Conservation (phyloP, 164 flowering plant genomes). For the Chimonanthus praecox region DNA sequence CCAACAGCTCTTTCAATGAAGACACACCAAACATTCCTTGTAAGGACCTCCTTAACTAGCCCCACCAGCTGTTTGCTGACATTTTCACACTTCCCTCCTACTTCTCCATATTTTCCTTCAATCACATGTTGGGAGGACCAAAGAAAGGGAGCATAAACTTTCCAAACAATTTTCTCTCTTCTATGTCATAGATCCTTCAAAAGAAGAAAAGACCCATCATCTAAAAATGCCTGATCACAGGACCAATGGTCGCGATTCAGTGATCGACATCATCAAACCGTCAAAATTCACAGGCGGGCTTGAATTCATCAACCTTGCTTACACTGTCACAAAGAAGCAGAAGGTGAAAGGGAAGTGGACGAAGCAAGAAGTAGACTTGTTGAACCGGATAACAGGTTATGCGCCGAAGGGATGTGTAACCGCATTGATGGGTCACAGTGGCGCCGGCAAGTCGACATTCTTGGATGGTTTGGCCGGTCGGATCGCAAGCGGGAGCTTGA, state of each 20-base stretch:
- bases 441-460: constrained; percentile 72
- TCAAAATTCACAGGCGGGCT: constrained; percentile 49
- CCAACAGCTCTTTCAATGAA: constrained; percentile 37
- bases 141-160: not conserved
- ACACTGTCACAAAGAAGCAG: constrained; percentile 46
- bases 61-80: constrained; percentile 18
- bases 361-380: constrained; percentile 46
- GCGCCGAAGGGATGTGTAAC: constrained; percentile 63
- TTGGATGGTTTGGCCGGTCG: constrained; percentile 67
- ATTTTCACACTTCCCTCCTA: constrained; percentile 1
- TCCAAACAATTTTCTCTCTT: not conserved
- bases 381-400: constrained; percentile 57
- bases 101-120: constrained; percentile 9
- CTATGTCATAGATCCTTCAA: not conserved
- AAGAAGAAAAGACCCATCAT: not conserved
- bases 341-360: constrained; percentile 46
- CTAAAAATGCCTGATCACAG: not conserved
- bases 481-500: constrained; percentile 68
- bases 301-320: constrained; percentile 43
- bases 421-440: constrained; percentile 79
- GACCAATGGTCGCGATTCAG: constrained; percentile 18
- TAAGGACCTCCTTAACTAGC: constrained; percentile 24
- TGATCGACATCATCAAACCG: constrained; percentile 43
- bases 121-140: constrained; percentile 12
- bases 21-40: constrained; percentile 26